phyloP scores from a whole-genome alignment of 805 yeast species.

The Ogataea nonfermentans region DNA sequence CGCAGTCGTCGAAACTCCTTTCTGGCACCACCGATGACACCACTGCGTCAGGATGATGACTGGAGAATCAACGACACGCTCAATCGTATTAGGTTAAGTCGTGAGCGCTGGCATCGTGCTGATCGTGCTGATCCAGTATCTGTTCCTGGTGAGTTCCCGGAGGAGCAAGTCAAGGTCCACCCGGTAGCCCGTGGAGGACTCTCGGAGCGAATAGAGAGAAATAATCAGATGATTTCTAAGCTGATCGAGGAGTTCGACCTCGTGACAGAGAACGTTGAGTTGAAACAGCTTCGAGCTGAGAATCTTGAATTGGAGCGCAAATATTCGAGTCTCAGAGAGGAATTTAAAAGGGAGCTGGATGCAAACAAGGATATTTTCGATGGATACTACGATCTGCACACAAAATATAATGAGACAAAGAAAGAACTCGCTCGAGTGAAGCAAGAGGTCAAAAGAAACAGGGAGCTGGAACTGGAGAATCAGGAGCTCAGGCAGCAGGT shows the following conservation, averaged over 20 bases:
- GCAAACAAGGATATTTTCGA: constrained; percentile 26
- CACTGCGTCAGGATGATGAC: constrained; percentile 15
- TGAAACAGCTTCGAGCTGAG: constrained; percentile 13
- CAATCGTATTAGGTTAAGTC: constrained; percentile 18
- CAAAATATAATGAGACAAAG: constrained; percentile 17
- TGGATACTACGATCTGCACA: constrained; percentile 26
- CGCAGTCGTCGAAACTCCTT: constrained; percentile 21
- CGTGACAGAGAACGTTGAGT: constrained; percentile 15
- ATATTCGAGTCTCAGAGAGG: constrained; percentile 25
- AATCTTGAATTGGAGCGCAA: constrained; percentile 19
- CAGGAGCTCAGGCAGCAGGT: constrained; percentile 13
- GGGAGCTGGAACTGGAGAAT: constrained; percentile 10
- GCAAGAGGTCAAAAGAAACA: constrained; percentile 4
- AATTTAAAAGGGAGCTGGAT: constrained; percentile 22
- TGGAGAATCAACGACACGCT: constrained; percentile 25
- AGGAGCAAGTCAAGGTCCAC: not conserved
- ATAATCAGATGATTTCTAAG: constrained; percentile 13
- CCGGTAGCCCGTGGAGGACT: not conserved
- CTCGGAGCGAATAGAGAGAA: constrained; percentile 10
- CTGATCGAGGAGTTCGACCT: constrained; percentile 16
- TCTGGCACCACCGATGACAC: constrained; percentile 23
- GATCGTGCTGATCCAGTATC: constrained; percentile 12
- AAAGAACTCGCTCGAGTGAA: constrained; percentile 1
- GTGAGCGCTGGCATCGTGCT: constrained; percentile 15
- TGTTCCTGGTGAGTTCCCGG: constrained; percentile 20